These are phyloP conservation scores for Coffea humblotiana DNA, from an alignment of 305 asterid species.

Conservation along the genomic window DNA sequence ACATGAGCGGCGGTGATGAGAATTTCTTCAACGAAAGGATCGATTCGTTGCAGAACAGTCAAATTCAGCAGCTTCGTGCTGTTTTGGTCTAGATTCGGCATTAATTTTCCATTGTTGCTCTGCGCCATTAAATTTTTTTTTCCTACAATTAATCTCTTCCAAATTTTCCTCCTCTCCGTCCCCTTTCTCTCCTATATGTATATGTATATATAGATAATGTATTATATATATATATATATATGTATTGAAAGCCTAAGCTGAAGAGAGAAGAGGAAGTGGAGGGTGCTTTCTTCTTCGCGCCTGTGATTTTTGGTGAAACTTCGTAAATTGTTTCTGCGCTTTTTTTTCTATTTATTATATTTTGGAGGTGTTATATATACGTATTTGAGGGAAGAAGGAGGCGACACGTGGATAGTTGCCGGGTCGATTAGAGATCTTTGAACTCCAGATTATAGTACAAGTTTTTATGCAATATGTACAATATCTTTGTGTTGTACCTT, in stretches of 20 bases:
- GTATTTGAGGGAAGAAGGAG: background rate
- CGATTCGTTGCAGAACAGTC: slow-evolving; percentile 82
- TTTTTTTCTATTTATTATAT: background rate
- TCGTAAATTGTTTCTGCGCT: background rate
- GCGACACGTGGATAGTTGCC: slow-evolving; percentile 7
- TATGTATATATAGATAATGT: background rate
- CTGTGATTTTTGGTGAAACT: background rate
- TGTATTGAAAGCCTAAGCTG: slow-evolving; percentile 10
- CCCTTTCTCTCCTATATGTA: background rate
- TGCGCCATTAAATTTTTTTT: slow-evolving; percentile 16
- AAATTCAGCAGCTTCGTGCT: slow-evolving; percentile 72
- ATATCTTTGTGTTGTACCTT: background rate
- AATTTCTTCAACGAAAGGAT: slow-evolving; percentile 77
- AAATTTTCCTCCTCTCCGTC: background rate
- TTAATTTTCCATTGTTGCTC: slow-evolving; percentile 49
- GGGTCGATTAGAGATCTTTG: background rate
- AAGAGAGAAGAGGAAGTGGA: background rate
- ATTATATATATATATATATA: too few relatives aligned
- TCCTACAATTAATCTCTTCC: background rate
- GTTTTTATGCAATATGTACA: background rate
- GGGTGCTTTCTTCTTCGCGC: slow-evolving; percentile 1
- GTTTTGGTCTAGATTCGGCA: slow-evolving; percentile 76
- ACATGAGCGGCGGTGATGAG: slow-evolving; percentile 82
- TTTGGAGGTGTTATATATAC: background rate
- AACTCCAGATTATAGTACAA: background rate